Conservation (phyloP, 179 eudicot genomes). For the Spergularia azorica region DNA sequence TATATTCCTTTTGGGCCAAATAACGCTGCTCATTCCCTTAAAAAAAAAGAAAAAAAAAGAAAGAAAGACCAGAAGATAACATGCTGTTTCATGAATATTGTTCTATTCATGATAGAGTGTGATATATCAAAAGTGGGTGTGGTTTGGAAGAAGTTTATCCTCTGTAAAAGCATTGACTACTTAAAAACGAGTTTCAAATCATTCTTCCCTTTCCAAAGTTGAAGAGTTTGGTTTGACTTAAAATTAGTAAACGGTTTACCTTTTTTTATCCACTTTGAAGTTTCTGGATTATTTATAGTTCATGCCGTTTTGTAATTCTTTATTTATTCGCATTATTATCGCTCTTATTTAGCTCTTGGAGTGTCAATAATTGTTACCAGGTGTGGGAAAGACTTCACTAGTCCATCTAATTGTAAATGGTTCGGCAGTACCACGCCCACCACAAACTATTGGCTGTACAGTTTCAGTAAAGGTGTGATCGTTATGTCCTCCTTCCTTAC, state of each 20-base stretch:
- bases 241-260: neutral
- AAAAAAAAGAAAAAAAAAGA: too few species aligned
- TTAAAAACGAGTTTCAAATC: neutral
- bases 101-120: neutral
- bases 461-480: conserved; percentile 61
- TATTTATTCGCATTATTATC: neutral
- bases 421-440: conserved; percentile 60
- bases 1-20: too few species aligned
- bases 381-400: conserved; percentile 84
- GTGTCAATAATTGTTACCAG: conserved; percentile 33
- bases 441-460: conserved; percentile 72
- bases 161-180: neutral
- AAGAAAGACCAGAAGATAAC: too few species aligned
- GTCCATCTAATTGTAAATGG: conserved; percentile 77
- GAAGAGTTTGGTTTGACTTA: neutral
- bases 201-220: neutral
- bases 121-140: neutral
- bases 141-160: neutral
- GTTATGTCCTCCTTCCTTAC: neutral
- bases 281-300: neutral
- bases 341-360: neutral
- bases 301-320: neutral
- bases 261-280: neutral
- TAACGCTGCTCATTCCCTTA: too few species aligned
- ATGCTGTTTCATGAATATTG: too few species aligned